These are phyloP conservation scores for Saksenaea oblongispora DNA, from an alignment of 371 early-diverging fungal species.

Conservation along the genomic window DNA sequence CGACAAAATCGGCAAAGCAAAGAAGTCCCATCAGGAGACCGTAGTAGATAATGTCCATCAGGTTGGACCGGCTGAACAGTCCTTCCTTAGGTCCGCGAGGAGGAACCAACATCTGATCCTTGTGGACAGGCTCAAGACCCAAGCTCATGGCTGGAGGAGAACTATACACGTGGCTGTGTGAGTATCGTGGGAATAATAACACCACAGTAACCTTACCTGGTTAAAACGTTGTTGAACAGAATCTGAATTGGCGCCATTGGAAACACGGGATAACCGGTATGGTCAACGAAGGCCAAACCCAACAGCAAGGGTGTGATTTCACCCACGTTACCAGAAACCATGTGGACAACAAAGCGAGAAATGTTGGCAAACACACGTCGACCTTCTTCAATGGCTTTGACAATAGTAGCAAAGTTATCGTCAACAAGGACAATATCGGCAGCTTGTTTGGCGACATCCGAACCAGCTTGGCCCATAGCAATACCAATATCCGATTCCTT, in stretches of 20 bases:
- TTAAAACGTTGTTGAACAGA: constrained; percentile 87
- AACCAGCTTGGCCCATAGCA: constrained; percentile 90
- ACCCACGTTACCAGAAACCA: constrained; percentile 86
- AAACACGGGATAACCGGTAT: constrained; percentile 61
- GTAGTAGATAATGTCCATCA: constrained; percentile 73
- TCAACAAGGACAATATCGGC: constrained; percentile 89
- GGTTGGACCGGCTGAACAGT: constrained; percentile 65
- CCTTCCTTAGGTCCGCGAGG: constrained; percentile 75
- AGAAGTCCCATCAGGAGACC: constrained; percentile 71
- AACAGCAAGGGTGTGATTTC: constrained; percentile 71
- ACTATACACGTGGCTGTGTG: constrained; percentile 1
- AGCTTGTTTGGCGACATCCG: constrained; percentile 92
- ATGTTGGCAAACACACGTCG: constrained; percentile 91
- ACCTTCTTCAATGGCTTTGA: constrained; percentile 81
- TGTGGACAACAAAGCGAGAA: constrained; percentile 87
- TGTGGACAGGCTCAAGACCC: constrained; percentile 84
- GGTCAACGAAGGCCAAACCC: constrained; percentile 70
- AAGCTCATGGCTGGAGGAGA: constrained; percentile 86
- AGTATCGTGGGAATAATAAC: neutral
- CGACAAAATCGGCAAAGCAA: constrained; percentile 67
- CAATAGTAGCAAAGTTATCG: constrained; percentile 88
- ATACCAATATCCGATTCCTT: constrained; percentile 92
- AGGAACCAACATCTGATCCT: constrained; percentile 77
- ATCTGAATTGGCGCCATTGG: constrained; percentile 84
- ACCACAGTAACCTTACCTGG: constrained; percentile 29